These are phyloP conservation scores for Hippophae tibetana DNA, from an alignment of 306 rosid genomes.

Conservation along the genomic window DNA sequence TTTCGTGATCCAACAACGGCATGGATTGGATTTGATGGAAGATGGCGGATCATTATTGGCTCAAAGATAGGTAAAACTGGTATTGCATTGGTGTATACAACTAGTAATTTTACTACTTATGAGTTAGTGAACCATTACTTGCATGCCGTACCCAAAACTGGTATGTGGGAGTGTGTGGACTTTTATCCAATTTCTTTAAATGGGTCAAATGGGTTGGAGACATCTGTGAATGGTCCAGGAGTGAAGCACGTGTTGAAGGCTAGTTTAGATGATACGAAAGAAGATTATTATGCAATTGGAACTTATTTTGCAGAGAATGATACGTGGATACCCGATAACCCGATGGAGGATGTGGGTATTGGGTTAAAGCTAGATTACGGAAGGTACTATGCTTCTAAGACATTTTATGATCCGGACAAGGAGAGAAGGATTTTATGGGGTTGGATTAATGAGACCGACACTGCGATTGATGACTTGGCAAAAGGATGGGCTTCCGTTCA, in stretches of 20 bases:
- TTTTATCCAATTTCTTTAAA: constrained; percentile 54
- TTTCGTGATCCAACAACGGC: constrained; percentile 82
- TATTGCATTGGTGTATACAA: constrained; percentile 39
- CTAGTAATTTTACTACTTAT: constrained; percentile 38
- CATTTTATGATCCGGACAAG: constrained; percentile 57
- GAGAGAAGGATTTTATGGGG: constrained; percentile 63
- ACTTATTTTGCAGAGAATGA: constrained; percentile 45
- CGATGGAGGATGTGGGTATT: constrained; percentile 66
- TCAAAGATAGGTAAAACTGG: constrained; percentile 42
- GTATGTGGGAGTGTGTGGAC: constrained; percentile 94
- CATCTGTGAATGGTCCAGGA: constrained; percentile 38
- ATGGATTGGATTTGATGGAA: constrained; percentile 49
- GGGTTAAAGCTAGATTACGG: constrained; percentile 70
- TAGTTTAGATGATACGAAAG: constrained; percentile 56
- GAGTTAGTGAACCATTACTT: constrained; percentile 21
- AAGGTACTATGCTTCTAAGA: constrained; percentile 77
- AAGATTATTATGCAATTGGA: constrained; percentile 64
- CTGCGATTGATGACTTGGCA: constrained; percentile 38
- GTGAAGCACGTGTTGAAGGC: constrained; percentile 72
- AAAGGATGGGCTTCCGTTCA: constrained; percentile 88
- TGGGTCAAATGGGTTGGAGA: constrained; percentile 54
- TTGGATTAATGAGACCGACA: constrained; percentile 75
- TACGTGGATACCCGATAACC: constrained; percentile 85
- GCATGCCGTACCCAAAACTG: constrained; percentile 70
- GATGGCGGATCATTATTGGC: constrained; percentile 59